Percentiles rank a stretch among this genome's conserved stretches.
phyloP scores from a whole-genome alignment of 2,329 filamentous ascomycete genomes.

The Amylocarpus encephaloides region DNA sequence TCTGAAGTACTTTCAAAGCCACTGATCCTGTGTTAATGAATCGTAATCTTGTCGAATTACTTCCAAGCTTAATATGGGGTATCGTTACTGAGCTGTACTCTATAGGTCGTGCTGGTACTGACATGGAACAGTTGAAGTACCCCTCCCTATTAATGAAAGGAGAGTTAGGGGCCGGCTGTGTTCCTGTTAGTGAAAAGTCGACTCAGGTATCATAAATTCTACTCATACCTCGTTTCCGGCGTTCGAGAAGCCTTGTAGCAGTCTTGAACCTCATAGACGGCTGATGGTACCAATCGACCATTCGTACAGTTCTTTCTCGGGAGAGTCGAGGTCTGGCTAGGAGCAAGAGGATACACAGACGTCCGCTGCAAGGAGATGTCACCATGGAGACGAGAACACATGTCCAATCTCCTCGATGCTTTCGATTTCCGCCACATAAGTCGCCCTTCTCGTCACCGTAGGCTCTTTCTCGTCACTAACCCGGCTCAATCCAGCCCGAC shows the following conservation, averaged over 20 bases:
- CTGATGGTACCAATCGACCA: conserved; percentile 43
- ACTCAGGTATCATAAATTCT: too few species aligned
- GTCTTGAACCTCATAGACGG: conserved; percentile 35
- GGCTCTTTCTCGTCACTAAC: neutral
- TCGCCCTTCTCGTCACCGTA: neutral
- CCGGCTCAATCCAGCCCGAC: conserved; percentile 33
- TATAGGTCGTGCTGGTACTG: conserved; percentile 37
- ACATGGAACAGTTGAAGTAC: conserved; percentile 39
- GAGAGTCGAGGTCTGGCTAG: conserved; percentile 32
- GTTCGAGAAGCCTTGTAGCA: conserved; percentile 38
- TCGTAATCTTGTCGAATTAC: conserved; percentile 30
- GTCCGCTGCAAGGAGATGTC: conserved; percentile 37
- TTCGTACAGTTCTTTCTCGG: too few species aligned
- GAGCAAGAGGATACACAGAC: conserved; percentile 33
- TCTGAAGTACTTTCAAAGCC: neutral
- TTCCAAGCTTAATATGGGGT: conserved; percentile 24
- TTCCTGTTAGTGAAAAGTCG: neutral
- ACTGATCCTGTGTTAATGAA: conserved; percentile 38
- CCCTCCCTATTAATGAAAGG: conserved; percentile 42
- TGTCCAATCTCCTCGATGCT: conserved; percentile 42
- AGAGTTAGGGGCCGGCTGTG: conserved; percentile 41
- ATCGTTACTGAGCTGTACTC: conserved; percentile 32
- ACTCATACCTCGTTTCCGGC: conserved; percentile 37
- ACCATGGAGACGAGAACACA: conserved; percentile 39
- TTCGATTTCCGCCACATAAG: conserved; percentile 35